Conservation (phyloP, 78 protist species). For the Isochrysis galbana region DNA sequence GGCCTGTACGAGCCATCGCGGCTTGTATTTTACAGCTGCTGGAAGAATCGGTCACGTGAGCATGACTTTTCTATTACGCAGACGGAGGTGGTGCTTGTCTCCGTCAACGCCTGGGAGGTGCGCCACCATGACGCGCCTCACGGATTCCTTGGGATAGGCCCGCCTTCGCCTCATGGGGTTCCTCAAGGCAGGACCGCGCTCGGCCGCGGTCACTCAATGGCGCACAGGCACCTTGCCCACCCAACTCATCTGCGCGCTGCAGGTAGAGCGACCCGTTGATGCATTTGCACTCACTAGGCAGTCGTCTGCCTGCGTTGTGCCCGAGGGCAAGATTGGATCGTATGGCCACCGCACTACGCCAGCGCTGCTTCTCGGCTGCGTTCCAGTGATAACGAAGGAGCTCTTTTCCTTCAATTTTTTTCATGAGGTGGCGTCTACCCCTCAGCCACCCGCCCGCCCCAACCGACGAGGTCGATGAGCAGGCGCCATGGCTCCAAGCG, state of each 20-base stretch:
- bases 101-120: background rate
- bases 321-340: background rate
- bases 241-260: background rate
- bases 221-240: too few species aligned
- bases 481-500: background rate
- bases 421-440: background rate
- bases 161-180: too few species aligned
- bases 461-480: background rate
- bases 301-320: background rate
- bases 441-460: background rate
- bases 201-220: too few species aligned
- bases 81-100: background rate
- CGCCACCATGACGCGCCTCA: too few species aligned
- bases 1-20: slow-evolving; percentile 15
- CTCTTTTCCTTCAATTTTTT: background rate
- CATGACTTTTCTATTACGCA: background rate
- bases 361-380: background rate
- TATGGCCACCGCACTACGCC: background rate
- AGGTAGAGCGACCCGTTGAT: background rate
- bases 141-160: too few species aligned
- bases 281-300: background rate
- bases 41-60: background rate
- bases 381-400: background rate
- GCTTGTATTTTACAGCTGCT: background rate
- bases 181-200: too few species aligned